phyloP scores from a whole-genome alignment of 345 rosid genomes.

The Lepidium sativum region DNA sequence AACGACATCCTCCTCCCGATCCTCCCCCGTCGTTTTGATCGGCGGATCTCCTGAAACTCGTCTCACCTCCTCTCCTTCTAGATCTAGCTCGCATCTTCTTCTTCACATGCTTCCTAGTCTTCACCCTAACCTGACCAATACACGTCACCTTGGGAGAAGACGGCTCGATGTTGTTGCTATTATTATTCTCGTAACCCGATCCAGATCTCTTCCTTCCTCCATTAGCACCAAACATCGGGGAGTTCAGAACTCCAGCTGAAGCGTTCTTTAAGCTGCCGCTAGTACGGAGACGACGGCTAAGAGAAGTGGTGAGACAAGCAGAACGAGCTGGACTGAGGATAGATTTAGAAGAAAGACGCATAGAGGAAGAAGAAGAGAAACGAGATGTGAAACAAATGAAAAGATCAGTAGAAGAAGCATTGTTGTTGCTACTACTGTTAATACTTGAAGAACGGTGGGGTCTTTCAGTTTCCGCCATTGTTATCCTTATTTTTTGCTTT shows the following conservation, averaged over 20 bases:
- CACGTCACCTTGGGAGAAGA: slow-evolving; percentile 96
- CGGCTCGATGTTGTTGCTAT: slow-evolving; percentile 41
- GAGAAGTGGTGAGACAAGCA: slow-evolving; percentile 73
- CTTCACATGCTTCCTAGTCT: slow-evolving; percentile 87
- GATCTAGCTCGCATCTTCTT: slow-evolving; percentile 58
- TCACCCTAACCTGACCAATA: slow-evolving; percentile 93
- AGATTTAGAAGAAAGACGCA: slow-evolving; percentile 59
- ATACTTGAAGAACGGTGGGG: slow-evolving; percentile 60
- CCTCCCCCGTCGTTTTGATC: slow-evolving; percentile 17
- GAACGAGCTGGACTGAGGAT: slow-evolving; percentile 73
- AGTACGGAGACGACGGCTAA: slow-evolving; percentile 60
- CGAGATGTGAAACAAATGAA: slow-evolving; percentile 87
- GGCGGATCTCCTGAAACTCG: slow-evolving; percentile 45
- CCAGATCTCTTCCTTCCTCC: slow-evolving; percentile 53
- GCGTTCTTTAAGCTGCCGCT: slow-evolving; percentile 64
- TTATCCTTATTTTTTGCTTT: background rate
- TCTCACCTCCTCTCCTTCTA: slow-evolving; percentile 45
- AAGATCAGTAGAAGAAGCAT: slow-evolving; percentile 39
- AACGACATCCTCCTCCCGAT: slow-evolving; percentile 11
- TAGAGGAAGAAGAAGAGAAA: slow-evolving; percentile 76
- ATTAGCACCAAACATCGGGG: slow-evolving; percentile 71
- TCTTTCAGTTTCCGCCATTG: slow-evolving; percentile 60
- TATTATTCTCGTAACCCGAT: slow-evolving; percentile 35
- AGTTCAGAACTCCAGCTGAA: slow-evolving; percentile 53
- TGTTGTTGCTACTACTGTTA: slow-evolving; percentile 26